Conservation (phyloP, 1,284 basidiomycete genomes). For the Abortiporus biennis region DNA sequence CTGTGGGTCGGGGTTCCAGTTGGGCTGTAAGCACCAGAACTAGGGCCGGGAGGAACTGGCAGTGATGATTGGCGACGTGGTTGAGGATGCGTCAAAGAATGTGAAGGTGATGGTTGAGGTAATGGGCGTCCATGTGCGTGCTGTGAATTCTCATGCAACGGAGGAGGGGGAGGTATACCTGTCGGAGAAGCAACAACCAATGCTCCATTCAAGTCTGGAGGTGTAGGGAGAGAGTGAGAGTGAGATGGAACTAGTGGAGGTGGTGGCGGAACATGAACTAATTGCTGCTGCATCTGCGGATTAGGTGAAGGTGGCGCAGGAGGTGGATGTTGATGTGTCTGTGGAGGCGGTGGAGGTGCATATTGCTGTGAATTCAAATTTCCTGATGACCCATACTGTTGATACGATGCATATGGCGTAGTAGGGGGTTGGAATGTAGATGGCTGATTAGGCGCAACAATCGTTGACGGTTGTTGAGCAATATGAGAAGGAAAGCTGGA, state of each 20-base stretch:
- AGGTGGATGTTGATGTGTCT: slow-evolving; percentile 1
- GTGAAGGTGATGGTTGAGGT: slow-evolving; percentile 32
- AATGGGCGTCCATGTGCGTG: slow-evolving; percentile 40
- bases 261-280: slow-evolving; percentile 5
- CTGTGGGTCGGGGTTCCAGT: slow-evolving; percentile 15
- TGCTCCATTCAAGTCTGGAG: slow-evolving; percentile 5
- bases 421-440: background rate
- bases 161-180: slow-evolving; percentile 23
- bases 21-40: background rate
- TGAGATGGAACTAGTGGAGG: slow-evolving; percentile 18
- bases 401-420: slow-evolving; percentile 2
- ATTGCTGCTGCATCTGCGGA: slow-evolving; percentile 16
- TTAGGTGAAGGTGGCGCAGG: slow-evolving; percentile 5
- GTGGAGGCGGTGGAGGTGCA: slow-evolving; percentile 6
- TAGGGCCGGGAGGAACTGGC: slow-evolving; percentile 7
- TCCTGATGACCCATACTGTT: background rate
- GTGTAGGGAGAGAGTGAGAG: slow-evolving; percentile 12
- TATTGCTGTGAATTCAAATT: background rate
- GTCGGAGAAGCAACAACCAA: slow-evolving; percentile 25
- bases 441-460: slow-evolving; percentile 1
- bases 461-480: slow-evolving; percentile 4
- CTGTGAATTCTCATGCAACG: slow-evolving; percentile 27
- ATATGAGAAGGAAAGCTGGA: slow-evolving; percentile 3
- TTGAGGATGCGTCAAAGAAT: slow-evolving; percentile 13
- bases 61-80: slow-evolving; percentile 11